A percentile compares a stretch with the other conserved stretches of the same genome.
These are phyloP conservation scores for Rhynchosporium graminicola DNA, from an alignment of 2,329 filamentous ascomycete species.

Conservation along the genomic window DNA sequence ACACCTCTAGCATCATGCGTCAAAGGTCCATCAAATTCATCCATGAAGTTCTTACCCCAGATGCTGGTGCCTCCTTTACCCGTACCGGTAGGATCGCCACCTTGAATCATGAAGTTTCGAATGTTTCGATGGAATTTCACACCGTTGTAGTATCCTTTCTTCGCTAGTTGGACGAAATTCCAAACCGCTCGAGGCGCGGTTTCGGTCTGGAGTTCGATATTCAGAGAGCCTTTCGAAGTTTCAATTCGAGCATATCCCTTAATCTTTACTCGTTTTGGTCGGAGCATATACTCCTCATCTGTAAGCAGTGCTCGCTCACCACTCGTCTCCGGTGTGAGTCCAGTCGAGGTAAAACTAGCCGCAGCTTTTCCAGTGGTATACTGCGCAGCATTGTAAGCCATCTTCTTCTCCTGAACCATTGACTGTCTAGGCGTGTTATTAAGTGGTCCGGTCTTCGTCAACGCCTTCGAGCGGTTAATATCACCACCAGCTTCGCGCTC, in stretches of 20 bases:
- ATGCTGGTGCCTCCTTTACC: slow-evolving; percentile 87
- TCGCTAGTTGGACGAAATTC: slow-evolving; percentile 89
- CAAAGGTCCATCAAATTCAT: slow-evolving; percentile 88
- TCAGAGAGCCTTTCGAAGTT: slow-evolving; percentile 82
- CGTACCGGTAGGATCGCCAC: slow-evolving; percentile 90
- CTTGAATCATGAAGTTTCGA: slow-evolving; percentile 95
- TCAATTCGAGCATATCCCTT: slow-evolving; percentile 91
- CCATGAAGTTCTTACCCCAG: slow-evolving; percentile 92
- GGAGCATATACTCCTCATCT: slow-evolving; percentile 96
- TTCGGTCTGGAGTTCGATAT: slow-evolving; percentile 87
- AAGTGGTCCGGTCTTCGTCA: slow-evolving; percentile 44
- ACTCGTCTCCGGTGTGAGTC: slow-evolving; percentile 87
- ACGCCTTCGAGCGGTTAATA: slow-evolving; percentile 51
- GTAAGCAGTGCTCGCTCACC: slow-evolving; percentile 82
- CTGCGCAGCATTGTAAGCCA: slow-evolving; percentile 80
- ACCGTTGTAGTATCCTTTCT: slow-evolving; percentile 85
- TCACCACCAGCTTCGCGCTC: slow-evolving; percentile 65
- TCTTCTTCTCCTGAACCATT: slow-evolving; percentile 58
- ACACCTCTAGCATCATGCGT: slow-evolving; percentile 82
- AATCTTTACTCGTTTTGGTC: slow-evolving; percentile 81
- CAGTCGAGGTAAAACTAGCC: slow-evolving; percentile 93
- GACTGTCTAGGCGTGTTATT: slow-evolving; percentile 42
- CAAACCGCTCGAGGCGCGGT: slow-evolving; percentile 91
- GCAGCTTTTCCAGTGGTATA: slow-evolving; percentile 91
- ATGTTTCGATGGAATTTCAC: slow-evolving; percentile 93